Percentiles rank a stretch among this genome's conserved stretches.
These are phyloP conservation scores for Nicotiana noctiflora DNA, from an alignment of 257 asterid genomes.

Conservation along the genomic window DNA sequence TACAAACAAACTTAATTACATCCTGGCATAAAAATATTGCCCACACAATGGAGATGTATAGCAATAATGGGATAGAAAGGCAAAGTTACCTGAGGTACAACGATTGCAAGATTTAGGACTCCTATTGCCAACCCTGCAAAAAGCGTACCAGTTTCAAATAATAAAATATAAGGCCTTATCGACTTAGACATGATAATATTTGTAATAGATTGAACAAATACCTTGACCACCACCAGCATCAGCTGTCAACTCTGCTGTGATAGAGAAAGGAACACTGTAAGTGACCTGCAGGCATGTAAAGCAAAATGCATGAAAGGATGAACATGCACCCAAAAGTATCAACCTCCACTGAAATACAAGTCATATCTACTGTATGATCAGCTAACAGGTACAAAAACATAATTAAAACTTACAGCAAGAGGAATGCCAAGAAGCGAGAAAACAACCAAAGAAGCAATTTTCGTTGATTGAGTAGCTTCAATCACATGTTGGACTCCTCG, in stretches of 20 bases:
- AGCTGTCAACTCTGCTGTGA: conserved; percentile 96
- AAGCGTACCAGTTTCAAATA: conserved; percentile 13
- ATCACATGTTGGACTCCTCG: conserved; percentile 66
- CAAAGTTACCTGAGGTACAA: conserved; percentile 79
- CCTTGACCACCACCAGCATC: conserved; percentile 99
- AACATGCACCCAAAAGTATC: not conserved
- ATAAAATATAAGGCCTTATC: conserved; percentile 2
- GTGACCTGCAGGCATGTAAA: conserved; percentile 54
- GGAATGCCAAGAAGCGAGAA: conserved; percentile 95
- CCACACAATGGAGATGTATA: not conserved
- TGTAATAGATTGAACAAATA: conserved; percentile 14
- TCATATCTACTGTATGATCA: not conserved
- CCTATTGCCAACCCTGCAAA: conserved; percentile 93
- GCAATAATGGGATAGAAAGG: not conserved
- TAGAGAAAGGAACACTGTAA: conserved; percentile 92
- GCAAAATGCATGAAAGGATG: conserved; percentile 13
- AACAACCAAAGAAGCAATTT: conserved; percentile 76
- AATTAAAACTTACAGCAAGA: conserved; percentile 68
- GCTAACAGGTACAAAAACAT: not conserved
- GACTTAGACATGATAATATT: conserved; percentile 10
- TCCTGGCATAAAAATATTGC: not conserved
- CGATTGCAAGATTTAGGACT: conserved; percentile 96
- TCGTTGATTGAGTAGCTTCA: conserved; percentile 63
- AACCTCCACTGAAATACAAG: not conserved
- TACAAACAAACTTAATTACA: not conserved